Conservation (phyloP, 495 filamentous ascomycete species). For the Platismatia glauca region DNA sequence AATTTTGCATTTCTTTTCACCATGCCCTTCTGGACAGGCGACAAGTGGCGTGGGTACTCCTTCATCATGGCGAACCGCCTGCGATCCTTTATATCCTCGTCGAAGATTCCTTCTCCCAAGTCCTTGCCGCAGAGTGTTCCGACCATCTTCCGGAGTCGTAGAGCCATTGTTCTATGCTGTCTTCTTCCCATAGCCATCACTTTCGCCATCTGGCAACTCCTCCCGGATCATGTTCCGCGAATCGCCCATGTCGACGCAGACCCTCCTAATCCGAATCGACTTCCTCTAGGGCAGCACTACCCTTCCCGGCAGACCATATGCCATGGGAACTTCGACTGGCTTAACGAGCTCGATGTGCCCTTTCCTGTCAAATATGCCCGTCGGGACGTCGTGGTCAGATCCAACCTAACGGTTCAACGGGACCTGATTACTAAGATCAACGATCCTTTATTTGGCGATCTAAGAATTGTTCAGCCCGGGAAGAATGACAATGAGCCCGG, state of each 20-base stretch:
- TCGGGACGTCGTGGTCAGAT: slow-evolving; percentile 32
- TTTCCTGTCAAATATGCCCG: slow-evolving; percentile 31
- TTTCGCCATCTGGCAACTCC: background rate
- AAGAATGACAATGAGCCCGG: slow-evolving; percentile 11
- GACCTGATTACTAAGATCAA: slow-evolving; percentile 29
- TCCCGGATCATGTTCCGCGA: background rate
- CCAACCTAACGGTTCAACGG: background rate
- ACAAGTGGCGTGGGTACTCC: background rate
- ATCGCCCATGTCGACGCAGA: background rate
- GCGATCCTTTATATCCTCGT: background rate
- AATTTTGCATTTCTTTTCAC: too few species aligned
- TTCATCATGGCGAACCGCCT: background rate
- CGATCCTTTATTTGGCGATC: slow-evolving; percentile 26
- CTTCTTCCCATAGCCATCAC: background rate
- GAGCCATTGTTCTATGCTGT: background rate
- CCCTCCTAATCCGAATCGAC: background rate
- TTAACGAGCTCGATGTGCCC: slow-evolving; percentile 10
- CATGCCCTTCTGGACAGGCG: background rate
- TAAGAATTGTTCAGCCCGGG: slow-evolving; percentile 13
- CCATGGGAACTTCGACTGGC: slow-evolving; percentile 9
- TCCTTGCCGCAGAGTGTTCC: background rate
- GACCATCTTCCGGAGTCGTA: background rate
- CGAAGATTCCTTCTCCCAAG: background rate
- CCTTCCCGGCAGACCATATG: slow-evolving; percentile 2
- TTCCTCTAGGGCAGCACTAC: background rate